phyloP scores from a whole-genome alignment of 2,329 filamentous ascomycete genomes.

The Orbilia javanica region DNA sequence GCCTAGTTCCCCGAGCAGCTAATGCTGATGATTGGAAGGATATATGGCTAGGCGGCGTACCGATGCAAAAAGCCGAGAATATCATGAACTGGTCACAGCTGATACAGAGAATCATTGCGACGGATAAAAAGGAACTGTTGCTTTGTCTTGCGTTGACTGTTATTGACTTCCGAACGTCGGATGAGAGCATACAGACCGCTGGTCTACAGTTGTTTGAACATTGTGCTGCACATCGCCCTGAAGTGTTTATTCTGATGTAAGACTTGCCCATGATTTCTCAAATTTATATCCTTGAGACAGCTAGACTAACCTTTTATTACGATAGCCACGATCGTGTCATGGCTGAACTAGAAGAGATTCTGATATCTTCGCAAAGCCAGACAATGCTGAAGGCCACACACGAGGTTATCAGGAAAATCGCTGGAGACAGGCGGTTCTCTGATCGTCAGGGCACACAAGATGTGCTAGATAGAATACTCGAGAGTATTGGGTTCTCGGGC shows the following conservation, averaged over 20 bases:
- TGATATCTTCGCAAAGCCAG: constrained; percentile 75
- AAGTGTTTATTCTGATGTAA: constrained; percentile 73
- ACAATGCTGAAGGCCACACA: constrained; percentile 74
- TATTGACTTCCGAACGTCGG: constrained; percentile 75
- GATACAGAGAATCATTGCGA: constrained; percentile 67
- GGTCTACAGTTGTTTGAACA: constrained; percentile 73
- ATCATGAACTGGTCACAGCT: constrained; percentile 64
- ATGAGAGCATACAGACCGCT: constrained; percentile 73
- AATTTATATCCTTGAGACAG: background rate
- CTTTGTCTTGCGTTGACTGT: constrained; percentile 75
- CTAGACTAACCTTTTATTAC: constrained; percentile 1
- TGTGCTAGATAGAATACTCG: constrained; percentile 70
- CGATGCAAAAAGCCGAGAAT: constrained; percentile 62
- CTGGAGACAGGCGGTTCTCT: constrained; percentile 70
- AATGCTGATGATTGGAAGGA: constrained; percentile 74
- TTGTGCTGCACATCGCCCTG: constrained; percentile 70
- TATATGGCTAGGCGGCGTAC: constrained; percentile 73
- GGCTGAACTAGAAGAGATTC: constrained; percentile 72
- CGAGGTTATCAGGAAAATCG: constrained; percentile 72
- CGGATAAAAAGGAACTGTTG: constrained; percentile 74
- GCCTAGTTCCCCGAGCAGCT: constrained; percentile 70
- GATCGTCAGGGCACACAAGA: constrained; percentile 68
- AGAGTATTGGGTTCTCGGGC: constrained; percentile 74
- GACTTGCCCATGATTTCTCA: constrained; percentile 60
- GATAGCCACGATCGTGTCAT: constrained; percentile 68